Conservation (phyloP, 2,329 filamentous ascomycete species). For the Aspergillus thermomutatus region DNA sequence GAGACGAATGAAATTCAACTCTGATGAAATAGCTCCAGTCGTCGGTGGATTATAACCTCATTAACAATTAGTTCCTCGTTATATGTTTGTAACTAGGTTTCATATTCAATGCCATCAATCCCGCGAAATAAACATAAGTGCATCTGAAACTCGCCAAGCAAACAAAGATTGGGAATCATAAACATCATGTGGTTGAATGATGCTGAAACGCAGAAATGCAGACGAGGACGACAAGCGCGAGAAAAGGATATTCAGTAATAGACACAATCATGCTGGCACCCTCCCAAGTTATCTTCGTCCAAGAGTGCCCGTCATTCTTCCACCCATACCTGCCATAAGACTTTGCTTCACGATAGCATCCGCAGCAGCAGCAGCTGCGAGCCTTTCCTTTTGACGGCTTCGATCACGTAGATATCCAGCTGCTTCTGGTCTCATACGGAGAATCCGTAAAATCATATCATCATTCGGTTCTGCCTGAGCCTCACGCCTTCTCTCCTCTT, state of each 20-base stretch:
- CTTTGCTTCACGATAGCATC: constrained; percentile 95
- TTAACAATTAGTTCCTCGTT: neutral
- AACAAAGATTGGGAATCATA: constrained; percentile 12
- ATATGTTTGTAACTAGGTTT: neutral
- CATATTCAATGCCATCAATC: neutral
- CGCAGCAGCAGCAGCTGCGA: constrained; percentile 84
- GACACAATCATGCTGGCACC: constrained; percentile 3
- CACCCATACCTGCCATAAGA: constrained; percentile 59
- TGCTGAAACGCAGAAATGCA: constrained; percentile 5
- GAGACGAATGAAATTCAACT: neutral
- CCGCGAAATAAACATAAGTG: neutral
- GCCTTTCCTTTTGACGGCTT: constrained; percentile 87
- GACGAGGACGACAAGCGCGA: neutral
- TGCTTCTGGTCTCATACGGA: constrained; percentile 93
- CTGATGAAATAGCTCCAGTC: neutral
- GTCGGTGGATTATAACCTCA: neutral
- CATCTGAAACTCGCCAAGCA: constrained; percentile 1
- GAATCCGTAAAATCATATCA: constrained; percentile 93
- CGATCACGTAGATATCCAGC: constrained; percentile 82
- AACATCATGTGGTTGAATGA: constrained; percentile 7
- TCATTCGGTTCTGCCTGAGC: constrained; percentile 95
- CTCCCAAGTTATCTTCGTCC: constrained; percentile 25
- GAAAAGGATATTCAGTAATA: constrained; percentile 3
- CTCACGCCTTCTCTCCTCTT: constrained; percentile 93
- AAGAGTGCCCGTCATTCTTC: constrained; percentile 49